Base-by-base conservation (phyloP, 2,329 filamentous ascomycete genomes). In the Pestalotiopsis sp. region DNA sequence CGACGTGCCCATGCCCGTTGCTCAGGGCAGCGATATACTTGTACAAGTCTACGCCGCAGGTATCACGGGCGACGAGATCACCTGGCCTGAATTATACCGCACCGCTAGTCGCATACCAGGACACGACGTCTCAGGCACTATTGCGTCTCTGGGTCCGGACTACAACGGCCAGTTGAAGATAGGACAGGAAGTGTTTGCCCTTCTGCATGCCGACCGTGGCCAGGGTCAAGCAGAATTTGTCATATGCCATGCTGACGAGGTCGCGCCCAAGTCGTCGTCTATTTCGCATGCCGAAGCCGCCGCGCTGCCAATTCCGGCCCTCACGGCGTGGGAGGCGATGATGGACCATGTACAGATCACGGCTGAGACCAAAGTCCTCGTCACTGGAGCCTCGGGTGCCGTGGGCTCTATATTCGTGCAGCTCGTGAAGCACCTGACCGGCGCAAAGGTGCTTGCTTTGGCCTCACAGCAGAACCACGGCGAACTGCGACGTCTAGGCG, bases 51-150 rank as follows among this genome's bases (percentile, higher is more conserved):
- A 77, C 13, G 75, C 80, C 1, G 78, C 79, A 0, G 79, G 78
- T 2, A 67, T 81, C 60, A 81, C 79, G 0, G 77, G 74, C 25
- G 78, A 80, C 64, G 80, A 81, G 39, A 61, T 79, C 2, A 67
- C 72, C 1, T 81, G 80, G 80, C 72, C 70, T 1, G 80, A 80
- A 4, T 61, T 80, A 0, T 80, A 80, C 69, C 57, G 71, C 2
- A 75, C 73, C 0, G 67, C 75, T 1, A 58, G 68, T 2, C 73
- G 75, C 3, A 76, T 81, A 13, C 80, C 80, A 0, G 80, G 80
- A 0, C 79, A 80, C 58, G 80, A 81, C 31, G 68, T 81, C 20
- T 80, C 80, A 2, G 80, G 80, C 23, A 69, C 71, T 4, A 68
- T 81, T n/a, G 69, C 66, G 2, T 71, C 70, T 0, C 63, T 81